Base-by-base conservation (phyloP, 495 filamentous ascomycete genomes). In the Zalerion maritima region DNA sequence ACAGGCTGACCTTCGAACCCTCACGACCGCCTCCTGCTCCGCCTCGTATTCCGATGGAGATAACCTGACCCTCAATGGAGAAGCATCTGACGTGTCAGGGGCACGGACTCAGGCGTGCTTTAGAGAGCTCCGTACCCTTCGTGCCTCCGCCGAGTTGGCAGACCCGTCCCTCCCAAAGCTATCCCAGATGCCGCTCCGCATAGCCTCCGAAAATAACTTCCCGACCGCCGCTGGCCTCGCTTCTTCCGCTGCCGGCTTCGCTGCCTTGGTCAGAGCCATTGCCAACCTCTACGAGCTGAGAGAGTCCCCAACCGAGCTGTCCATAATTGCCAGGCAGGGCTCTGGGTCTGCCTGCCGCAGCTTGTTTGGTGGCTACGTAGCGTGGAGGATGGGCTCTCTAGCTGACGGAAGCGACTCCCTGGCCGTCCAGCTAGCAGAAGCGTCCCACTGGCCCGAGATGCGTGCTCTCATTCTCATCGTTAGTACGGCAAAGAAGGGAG, bases 161-260 rank as follows among this genome's bases (percentile, higher is more conserved):
- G 58, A 92, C 47, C 41, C 73, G 1, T 70, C 73, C 13, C 66
- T 91, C 12, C 84, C 89, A 4, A 77, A 77, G 44, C 68, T 97
- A 26, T 78, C 79, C 13, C 46, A 57, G 28, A 63, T 73, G 38
- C 74, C 78, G 14, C 70, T 97, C 29, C 75, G 75, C 24, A 74
- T 96, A 36, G 83, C 86, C 31, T 83, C 77, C 35, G 76, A 82
- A 54, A 97, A 97, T 69, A 97, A 97, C 64, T 97, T 97, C 71
- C 89, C 89, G 30, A 97, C 89, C 14, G 89, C 89, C 17, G 89
- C 89, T n/a, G 89, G 89, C 10, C 75, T 97, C 12, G 89, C 89
- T 14, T 81, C 73, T 26, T 89, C 80, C 0, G 89, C 89, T 9
- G 89, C 89, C 3, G 89, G 89, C 20, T 96, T 96, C 46, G 89